phyloP scores from a whole-genome alignment of 2,329 filamentous ascomycete species.

The Colletotrichum tropicicola region DNA sequence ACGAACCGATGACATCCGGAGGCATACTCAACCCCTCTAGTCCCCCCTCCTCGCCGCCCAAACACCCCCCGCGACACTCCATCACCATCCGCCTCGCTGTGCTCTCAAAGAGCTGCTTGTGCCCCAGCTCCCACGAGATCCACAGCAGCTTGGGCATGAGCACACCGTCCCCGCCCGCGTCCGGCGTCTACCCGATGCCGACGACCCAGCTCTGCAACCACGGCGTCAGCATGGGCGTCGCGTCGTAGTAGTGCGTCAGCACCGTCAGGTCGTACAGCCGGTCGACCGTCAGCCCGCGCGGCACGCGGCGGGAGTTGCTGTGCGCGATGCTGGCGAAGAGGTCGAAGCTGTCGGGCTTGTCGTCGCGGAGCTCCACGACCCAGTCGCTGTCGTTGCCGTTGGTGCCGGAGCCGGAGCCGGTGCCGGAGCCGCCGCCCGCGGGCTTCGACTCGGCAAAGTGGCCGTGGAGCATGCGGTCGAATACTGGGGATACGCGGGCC shows the following conservation, averaged over 20 bases:
- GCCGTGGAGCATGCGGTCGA: slow-evolving; percentile 40
- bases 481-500: slow-evolving; percentile 38
- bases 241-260: slow-evolving; percentile 42
- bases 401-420: background rate
- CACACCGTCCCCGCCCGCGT: slow-evolving; percentile 7
- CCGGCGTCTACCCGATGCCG: slow-evolving; percentile 23
- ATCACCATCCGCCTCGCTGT: slow-evolving; percentile 36
- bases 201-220: slow-evolving; percentile 37
- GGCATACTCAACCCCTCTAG: slow-evolving; percentile 27
- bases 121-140: slow-evolving; percentile 43
- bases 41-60: slow-evolving; percentile 12
- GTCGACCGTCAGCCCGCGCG: slow-evolving; percentile 31
- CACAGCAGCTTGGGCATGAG: slow-evolving; percentile 38
- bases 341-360: slow-evolving; percentile 38
- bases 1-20: slow-evolving; percentile 34
- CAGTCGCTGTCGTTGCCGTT: slow-evolving; percentile 32
- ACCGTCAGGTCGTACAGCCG: slow-evolving; percentile 39
- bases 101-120: slow-evolving; percentile 34
- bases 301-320: slow-evolving; percentile 37
- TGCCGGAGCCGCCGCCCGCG: background rate
- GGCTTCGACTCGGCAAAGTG: slow-evolving; percentile 36
- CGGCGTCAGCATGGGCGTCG: slow-evolving; percentile 35
- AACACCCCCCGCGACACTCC: slow-evolving; percentile 28
- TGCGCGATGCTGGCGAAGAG: slow-evolving; percentile 44
- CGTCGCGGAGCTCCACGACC: slow-evolving; percentile 40